Base-by-base conservation (phyloP, 2,329 filamentous ascomycete species). In the Epichloe aotearoae region DNA sequence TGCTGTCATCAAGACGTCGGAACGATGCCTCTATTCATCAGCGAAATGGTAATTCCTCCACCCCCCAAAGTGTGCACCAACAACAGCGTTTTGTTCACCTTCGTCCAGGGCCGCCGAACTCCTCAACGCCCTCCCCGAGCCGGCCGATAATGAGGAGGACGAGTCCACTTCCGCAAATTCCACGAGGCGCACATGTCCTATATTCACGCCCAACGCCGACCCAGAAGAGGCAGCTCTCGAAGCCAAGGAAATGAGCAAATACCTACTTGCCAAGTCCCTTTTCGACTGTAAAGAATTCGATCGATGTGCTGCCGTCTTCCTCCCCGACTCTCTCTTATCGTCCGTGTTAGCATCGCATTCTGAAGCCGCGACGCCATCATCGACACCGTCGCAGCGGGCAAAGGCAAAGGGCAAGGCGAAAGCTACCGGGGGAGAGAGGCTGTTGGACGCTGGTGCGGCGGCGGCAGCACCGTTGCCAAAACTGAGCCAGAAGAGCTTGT, bases 281-380 rank as follows among this genome's bases (percentile, higher is more conserved):
- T 97, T 97, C 64, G 91, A 97, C 66, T 95, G 89, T 59, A 85
- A 88, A 58, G 93, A 98, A 65, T 97, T 84, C 61, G 91, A 97
- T 63, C 86, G 93, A 56, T 96, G 91, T 65, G 86, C 91, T 33
- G 86, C 88, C 48, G 84, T 94, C 39, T 94, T 95, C 62, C 74
- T 95, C 2, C 87, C 88, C n/a, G 80, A 88, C 55, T 79, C 83
- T n/a, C 74, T 87, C 36, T 76, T 88, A n/a, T 77, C 84, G 33
- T 79, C 82, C 54, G 73, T 87, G 43, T 66, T 86, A 5, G 68
- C 73, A 34, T 68, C 82, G 5, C 71, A 69, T 47, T 64, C 68
- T 7, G 66, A 70, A 7, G 66, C 63, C 26, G 45, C 54, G 8
- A 48, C 57, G 10, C 45, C 37, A 6, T 38, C 37, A 14, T 62